phyloP scores from a whole-genome alignment of 345 rosid species.

The Atalantia buxifolia region DNA sequence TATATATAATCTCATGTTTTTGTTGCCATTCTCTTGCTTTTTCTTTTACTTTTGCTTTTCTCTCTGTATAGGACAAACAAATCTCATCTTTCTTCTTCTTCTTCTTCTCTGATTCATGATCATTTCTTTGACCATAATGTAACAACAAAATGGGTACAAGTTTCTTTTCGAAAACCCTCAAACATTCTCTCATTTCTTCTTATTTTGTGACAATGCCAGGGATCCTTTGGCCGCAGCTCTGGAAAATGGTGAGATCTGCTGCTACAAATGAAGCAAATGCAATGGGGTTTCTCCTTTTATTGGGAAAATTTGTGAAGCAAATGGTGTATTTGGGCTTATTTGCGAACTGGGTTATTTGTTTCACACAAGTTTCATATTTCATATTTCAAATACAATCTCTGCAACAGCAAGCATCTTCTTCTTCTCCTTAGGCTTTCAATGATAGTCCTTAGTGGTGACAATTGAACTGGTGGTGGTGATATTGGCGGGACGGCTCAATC shows the following conservation, averaged over 20 bases:
- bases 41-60: not conserved
- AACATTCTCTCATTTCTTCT: not conserved
- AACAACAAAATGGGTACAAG: not conserved
- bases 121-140: constrained; percentile 7
- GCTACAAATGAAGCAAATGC: constrained; percentile 5
- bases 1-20: not conserved
- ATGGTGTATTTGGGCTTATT: constrained; percentile 10
- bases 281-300: constrained; percentile 2
- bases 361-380: not conserved
- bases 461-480: constrained; percentile 23
- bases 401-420: constrained; percentile 2
- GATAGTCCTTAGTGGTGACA: constrained; percentile 2
- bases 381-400: constrained; percentile 9
- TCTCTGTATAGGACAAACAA: constrained; percentile 3
- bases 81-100: not conserved
- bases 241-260: constrained; percentile 5
- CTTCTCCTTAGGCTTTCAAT: constrained; percentile 11
- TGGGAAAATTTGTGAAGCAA: constrained; percentile 4
- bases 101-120: not conserved
- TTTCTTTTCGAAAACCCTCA: not conserved
- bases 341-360: not conserved
- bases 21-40: not conserved
- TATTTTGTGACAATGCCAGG: constrained; percentile 11
- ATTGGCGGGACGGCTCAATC: constrained; percentile 48
- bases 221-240: not conserved